These are phyloP conservation scores for Taiwanofungus camphoratus DNA, from an alignment of 1,284 basidiomycete species.

Conservation along the genomic window DNA sequence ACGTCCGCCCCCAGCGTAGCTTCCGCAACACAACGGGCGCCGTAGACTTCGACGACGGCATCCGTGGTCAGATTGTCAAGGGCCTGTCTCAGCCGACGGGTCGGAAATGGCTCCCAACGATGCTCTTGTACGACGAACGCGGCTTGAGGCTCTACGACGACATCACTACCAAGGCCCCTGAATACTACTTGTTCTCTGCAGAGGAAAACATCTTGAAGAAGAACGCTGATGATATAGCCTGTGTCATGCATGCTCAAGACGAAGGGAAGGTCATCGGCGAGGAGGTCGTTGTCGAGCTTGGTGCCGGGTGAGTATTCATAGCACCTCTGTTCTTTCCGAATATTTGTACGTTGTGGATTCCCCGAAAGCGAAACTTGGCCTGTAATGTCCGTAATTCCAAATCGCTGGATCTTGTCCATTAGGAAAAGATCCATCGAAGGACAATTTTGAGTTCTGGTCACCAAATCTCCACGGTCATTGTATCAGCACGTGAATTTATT, in stretches of 20 bases:
- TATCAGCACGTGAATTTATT: not conserved
- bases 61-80: conserved; percentile 43
- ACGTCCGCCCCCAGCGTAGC: conserved; percentile 36
- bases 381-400: not conserved
- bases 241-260: conserved; percentile 60
- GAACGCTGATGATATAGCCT: conserved; percentile 62
- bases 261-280: conserved; percentile 41
- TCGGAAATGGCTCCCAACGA: conserved; percentile 72
- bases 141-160: conserved; percentile 82
- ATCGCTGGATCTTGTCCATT: not conserved
- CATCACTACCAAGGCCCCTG: conserved; percentile 75
- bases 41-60: conserved; percentile 34
- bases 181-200: conserved; percentile 86
- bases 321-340: too few relatives aligned
- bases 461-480: not conserved
- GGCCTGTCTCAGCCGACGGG: conserved; percentile 52
- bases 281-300: conserved; percentile 75
- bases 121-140: conserved; percentile 83
- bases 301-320: conserved; percentile 72
- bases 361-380: too few relatives aligned
- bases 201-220: conserved; percentile 68
- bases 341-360: too few relatives aligned
- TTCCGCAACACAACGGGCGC: conserved; percentile 22
- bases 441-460: too few relatives aligned
- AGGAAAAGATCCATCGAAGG: too few relatives aligned